Evolutionary conservation across 2,329 filamentous ascomycete species (phyloP).

Genomic region (Dactylonectria estremocensis): DNA sequence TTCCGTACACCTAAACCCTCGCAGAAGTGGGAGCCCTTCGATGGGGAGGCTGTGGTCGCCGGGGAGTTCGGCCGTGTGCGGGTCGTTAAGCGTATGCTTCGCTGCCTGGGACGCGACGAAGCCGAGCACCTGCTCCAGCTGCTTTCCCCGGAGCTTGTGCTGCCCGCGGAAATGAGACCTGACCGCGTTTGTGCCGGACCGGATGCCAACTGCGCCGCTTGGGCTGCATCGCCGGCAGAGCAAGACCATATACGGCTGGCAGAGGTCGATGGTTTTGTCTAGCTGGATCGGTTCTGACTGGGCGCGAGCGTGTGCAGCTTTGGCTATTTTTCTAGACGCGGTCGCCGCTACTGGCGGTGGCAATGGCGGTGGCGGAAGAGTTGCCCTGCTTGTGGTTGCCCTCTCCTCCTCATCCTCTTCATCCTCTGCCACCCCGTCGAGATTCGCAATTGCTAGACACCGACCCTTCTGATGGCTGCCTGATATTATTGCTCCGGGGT

Average conservation of each 20-base stretch:
- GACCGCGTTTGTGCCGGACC: no score
- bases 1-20: no score
- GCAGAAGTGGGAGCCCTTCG: no score
- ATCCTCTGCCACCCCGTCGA: background rate
- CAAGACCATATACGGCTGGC: background rate
- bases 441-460: background rate
- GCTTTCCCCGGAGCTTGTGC: no score
- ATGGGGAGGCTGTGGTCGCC: no score
- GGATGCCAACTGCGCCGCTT: background rate
- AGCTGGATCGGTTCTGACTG: no score
- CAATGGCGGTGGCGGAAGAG: background rate
- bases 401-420: background rate
- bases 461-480: background rate
- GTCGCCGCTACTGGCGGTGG: background rate
- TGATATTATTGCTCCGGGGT: background rate
- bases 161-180: no score
- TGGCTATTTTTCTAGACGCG: background rate
- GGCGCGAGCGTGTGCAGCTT: background rate
- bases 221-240: background rate
- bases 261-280: background rate
- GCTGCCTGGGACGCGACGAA: no score
- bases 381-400: background rate
- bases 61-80: no score
- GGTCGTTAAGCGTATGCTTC: no score
- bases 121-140: no score